phyloP scores from a whole-genome alignment of 805 yeast genomes.

The Blastobotrys attinorum region DNA sequence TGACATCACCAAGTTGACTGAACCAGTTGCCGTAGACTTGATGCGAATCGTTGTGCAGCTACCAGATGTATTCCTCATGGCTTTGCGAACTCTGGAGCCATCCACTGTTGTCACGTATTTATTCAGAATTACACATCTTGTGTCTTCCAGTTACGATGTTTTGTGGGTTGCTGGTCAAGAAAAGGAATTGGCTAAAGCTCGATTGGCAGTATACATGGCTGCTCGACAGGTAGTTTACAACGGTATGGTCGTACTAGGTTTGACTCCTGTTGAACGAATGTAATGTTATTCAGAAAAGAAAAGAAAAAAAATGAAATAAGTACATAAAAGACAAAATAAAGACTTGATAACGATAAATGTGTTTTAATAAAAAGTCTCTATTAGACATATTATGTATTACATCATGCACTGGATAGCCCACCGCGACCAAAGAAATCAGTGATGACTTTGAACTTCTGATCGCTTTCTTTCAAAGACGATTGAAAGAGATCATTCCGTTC shows the following conservation, averaged over 20 bases:
- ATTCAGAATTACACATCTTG: slow-evolving; percentile 86
- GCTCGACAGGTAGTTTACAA: slow-evolving; percentile 84
- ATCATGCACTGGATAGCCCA: slow-evolving; percentile 29
- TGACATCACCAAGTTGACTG: slow-evolving; percentile 48
- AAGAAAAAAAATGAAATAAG: neutral
- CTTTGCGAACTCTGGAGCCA: slow-evolving; percentile 82
- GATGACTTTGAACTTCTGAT: slow-evolving; percentile 64
- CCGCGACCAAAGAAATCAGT: slow-evolving; percentile 86
- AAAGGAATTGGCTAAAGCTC: slow-evolving; percentile 75
- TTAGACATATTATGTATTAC: neutral
- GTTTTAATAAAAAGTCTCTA: neutral
- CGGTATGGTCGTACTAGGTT: slow-evolving; percentile 83
- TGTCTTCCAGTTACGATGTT: slow-evolving; percentile 91
- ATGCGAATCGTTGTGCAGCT: slow-evolving; percentile 77
- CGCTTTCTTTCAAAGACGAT: slow-evolving; percentile 41
- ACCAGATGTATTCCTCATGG: slow-evolving; percentile 82
- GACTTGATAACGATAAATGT: too few relatives aligned
- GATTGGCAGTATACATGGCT: slow-evolving; percentile 83
- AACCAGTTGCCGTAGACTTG: slow-evolving; percentile 62
- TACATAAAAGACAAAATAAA: too few relatives aligned
- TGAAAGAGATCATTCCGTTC: slow-evolving; percentile 58
- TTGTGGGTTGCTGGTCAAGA: slow-evolving; percentile 97
- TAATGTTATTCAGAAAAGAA: slow-evolving; percentile 28
- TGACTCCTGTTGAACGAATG: slow-evolving; percentile 99
- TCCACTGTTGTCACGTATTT: slow-evolving; percentile 89